Conservation (phyloP, 1,139 yeast species). For the Candida tetrigidarum region DNA sequence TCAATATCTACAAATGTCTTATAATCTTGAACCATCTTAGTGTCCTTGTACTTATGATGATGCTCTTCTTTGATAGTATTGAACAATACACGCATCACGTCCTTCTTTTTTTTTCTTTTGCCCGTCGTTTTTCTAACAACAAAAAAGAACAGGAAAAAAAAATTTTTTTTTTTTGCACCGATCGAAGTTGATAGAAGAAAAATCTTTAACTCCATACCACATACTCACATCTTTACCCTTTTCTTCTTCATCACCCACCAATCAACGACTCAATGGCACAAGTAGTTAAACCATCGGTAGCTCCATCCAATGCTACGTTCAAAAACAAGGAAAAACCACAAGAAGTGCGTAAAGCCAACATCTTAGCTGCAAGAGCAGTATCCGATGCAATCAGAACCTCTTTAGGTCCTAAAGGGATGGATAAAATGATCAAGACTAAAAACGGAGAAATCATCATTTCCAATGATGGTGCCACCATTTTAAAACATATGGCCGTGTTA, state of each 20-base stretch:
- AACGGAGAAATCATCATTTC: slow-evolving; percentile 93
- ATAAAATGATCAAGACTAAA: slow-evolving; percentile 96
- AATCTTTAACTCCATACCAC: neutral
- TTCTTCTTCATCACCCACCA: neutral
- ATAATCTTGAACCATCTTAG: slow-evolving; percentile 14
- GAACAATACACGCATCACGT: neutral
- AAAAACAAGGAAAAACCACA: slow-evolving; percentile 96
- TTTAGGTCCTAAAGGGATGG: slow-evolving; percentile 99
- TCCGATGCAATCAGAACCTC: slow-evolving; percentile 98
- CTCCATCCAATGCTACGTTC: slow-evolving; percentile 86
- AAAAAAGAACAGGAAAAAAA: neutral
- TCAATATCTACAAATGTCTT: slow-evolving; percentile 38
- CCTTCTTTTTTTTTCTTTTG: neutral
- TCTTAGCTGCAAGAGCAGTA: slow-evolving; percentile 95
- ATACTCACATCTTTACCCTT: neutral
- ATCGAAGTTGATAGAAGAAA: slow-evolving; percentile 1
- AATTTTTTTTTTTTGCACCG: slow-evolving; percentile 4
- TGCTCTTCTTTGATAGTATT: neutral
- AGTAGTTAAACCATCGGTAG: slow-evolving; percentile 26
- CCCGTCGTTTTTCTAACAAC: neutral
- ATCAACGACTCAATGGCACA: slow-evolving; percentile 16
- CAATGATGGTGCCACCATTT: slow-evolving; percentile 96
- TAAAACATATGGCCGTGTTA: slow-evolving; percentile 95
- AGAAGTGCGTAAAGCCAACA: slow-evolving; percentile 93
- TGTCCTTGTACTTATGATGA: too few species aligned